phyloP scores from a whole-genome alignment of 495 filamentous ascomycete genomes.

The Neurospora tetrasperma region DNA sequence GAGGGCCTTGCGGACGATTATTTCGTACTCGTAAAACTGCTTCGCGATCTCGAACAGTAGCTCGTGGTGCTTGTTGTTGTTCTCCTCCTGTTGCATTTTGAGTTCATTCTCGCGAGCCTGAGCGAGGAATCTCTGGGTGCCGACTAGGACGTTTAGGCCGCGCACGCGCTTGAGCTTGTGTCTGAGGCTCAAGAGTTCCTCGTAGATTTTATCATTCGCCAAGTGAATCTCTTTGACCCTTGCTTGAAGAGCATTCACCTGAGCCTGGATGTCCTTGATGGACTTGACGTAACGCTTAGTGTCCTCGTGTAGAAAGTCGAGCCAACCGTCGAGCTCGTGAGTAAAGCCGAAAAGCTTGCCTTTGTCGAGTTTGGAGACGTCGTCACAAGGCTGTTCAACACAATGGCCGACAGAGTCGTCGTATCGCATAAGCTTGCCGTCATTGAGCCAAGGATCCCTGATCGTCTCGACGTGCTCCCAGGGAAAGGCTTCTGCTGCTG shows the following conservation, averaged over 20 bases:
- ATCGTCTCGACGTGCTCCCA: not conserved
- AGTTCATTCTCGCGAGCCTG: not conserved
- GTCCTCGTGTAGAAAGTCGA: not conserved
- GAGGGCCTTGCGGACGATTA: not conserved
- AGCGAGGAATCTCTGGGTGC: not conserved
- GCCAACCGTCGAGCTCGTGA: not conserved
- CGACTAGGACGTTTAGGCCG: not conserved
- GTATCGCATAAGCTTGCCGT: not conserved
- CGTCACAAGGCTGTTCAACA: not conserved
- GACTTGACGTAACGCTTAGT: not conserved
- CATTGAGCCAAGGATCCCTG: not conserved
- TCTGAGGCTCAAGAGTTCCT: not conserved
- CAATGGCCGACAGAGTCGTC: not conserved
- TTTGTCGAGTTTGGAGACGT: not conserved
- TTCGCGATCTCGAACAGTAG: not conserved
- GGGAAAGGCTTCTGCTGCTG: not conserved
- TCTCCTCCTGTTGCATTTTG: not conserved
- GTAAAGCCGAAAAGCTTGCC: not conserved
- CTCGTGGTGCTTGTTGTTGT: not conserved
- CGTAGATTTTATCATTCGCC: not conserved
- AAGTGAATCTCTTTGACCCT: not conserved
- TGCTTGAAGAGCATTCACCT: not conserved
- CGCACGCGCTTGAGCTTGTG: not conserved
- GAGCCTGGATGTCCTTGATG: not conserved
- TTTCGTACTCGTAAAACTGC: not conserved